Conservation (phyloP, 106 monocot species). For the Narthecium ossifragum region DNA sequence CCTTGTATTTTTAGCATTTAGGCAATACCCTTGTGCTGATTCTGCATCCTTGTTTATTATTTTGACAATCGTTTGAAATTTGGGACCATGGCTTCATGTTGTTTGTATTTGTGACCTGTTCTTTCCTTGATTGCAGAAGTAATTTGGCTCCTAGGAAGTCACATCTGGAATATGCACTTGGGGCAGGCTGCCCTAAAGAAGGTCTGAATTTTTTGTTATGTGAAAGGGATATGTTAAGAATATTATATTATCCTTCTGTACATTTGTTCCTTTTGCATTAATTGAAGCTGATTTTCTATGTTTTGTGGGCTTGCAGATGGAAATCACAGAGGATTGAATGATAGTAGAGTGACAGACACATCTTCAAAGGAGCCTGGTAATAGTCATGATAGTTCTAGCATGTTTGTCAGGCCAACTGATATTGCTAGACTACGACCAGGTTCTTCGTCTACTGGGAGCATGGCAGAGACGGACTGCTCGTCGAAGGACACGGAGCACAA, state of each 20-base stretch:
- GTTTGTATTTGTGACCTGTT: no score
- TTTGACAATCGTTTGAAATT: no score
- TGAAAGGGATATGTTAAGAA: no score
- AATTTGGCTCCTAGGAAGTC: conserved; percentile 84
- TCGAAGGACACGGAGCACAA: conserved; percentile 43
- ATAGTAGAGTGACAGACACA: conserved; percentile 37
- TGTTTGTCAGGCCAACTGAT: conserved; percentile 38
- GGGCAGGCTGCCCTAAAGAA: conserved; percentile 49
- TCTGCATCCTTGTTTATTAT: neutral
- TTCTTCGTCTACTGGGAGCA: conserved; percentile 47
- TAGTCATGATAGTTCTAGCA: conserved; percentile 43
- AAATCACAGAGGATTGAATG: conserved; percentile 32
- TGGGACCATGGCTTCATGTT: no score
- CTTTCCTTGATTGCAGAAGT: conserved; percentile 49
- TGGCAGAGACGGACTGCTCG: conserved; percentile 49
- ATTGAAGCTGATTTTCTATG: no score
- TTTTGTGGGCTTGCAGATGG: no score
- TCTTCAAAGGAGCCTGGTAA: conserved; percentile 46
- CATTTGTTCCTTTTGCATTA: neutral
- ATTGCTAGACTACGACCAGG: conserved; percentile 11
- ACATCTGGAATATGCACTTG: conserved; percentile 94
- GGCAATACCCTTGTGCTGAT: conserved; percentile 21
- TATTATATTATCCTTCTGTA: neutral
- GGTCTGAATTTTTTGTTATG: conserved; percentile 23
- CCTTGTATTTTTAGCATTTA: conserved; percentile 98